Conservation (phyloP, 116 monocot genomes). For the Cymodocea nodosa region DNA sequence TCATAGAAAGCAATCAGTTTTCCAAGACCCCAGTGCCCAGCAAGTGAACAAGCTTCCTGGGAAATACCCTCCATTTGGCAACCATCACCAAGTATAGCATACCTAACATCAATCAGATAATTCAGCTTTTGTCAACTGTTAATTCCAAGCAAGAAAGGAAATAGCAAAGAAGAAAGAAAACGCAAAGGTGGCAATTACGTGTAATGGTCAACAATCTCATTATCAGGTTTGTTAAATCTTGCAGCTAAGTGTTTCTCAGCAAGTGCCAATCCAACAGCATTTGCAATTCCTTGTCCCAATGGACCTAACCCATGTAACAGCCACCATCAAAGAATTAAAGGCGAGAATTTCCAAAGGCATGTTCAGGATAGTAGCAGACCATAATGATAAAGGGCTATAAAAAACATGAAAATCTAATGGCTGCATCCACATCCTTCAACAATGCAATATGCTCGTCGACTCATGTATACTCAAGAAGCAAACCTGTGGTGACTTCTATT, state of each 20-base stretch:
- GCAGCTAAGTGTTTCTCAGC: constrained; percentile 88
- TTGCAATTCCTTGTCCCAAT: constrained; percentile 86
- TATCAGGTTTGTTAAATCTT: constrained; percentile 83
- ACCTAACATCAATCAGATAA: constrained; percentile 23
- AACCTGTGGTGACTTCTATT: constrained; percentile 91
- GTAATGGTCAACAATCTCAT: constrained; percentile 90
- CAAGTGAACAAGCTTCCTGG: constrained; percentile 74
- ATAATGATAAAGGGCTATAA: background rate
- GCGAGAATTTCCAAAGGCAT: background rate
- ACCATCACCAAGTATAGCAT: constrained; percentile 82
- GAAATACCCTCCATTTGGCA: constrained; percentile 93
- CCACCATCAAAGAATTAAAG: background rate
- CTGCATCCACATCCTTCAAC: background rate
- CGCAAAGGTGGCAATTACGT: constrained; percentile 30
- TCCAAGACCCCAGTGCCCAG: constrained; percentile 91
- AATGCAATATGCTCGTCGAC: background rate
- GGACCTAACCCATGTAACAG: constrained; percentile 43
- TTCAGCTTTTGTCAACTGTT: background rate
- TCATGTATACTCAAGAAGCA: constrained; percentile 9
- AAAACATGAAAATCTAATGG: no score
- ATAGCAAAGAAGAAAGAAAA: background rate
- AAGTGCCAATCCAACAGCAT: constrained; percentile 88
- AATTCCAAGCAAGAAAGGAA: background rate
- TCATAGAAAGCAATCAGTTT: constrained; percentile 94
- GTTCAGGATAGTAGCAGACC: background rate